Evolutionary conservation across 305 asterid genomes (phyloP).

Genomic region (Lippia alba): DNA sequence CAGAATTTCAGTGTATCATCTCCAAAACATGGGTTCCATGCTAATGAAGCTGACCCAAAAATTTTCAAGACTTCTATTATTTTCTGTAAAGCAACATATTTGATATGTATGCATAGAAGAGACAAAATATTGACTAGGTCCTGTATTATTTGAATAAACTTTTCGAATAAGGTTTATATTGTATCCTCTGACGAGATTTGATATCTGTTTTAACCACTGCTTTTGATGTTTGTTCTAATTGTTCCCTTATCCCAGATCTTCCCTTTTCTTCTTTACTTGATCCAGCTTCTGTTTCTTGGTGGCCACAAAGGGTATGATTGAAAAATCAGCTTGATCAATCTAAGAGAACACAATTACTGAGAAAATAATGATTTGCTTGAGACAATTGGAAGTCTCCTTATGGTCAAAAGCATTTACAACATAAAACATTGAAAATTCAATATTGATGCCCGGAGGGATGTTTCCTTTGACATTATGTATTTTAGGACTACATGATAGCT

Average conservation of each 20-base stretch:
- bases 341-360: not conserved
- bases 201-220: not conserved
- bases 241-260: not conserved
- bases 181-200: not conserved
- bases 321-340: too few relatives aligned
- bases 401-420: not conserved
- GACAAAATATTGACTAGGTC: too few relatives aligned
- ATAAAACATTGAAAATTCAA: not conserved
- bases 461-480: constrained; percentile 7
- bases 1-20: too few relatives aligned
- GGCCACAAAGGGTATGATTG: not conserved
- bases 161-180: not conserved
- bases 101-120: not conserved
- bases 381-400: not conserved
- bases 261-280: not conserved
- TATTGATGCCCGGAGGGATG: not conserved
- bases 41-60: too few relatives aligned
- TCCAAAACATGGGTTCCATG: too few relatives aligned
- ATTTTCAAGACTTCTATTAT: too few relatives aligned
- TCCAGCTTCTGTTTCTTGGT: not conserved
- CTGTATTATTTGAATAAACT: too few relatives aligned
- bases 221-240: not conserved
- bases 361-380: too few relatives aligned
- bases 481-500: constrained; percentile 20
- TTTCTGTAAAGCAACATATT: not conserved